Conservation (phyloP, 2,329 filamentous ascomycete genomes). For the Fonsecaea erecta region DNA sequence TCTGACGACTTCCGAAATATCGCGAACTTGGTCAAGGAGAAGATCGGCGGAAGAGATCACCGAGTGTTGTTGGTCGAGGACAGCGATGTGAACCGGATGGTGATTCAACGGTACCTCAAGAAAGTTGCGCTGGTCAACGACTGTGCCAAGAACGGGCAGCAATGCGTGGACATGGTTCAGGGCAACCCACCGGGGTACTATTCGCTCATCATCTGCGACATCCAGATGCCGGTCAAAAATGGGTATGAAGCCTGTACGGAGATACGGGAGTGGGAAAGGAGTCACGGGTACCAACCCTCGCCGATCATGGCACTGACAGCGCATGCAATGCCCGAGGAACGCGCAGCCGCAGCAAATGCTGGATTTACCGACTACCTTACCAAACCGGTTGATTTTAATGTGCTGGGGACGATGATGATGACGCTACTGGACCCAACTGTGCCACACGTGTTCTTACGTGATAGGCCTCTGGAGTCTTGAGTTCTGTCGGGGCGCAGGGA, state of each 20-base stretch:
- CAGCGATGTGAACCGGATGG: slow-evolving; percentile 56
- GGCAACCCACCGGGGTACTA: slow-evolving; percentile 54
- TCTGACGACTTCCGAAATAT: slow-evolving; percentile 56
- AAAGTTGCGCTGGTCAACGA: slow-evolving; percentile 54
- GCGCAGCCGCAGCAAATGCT: slow-evolving; percentile 51
- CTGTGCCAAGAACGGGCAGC: slow-evolving; percentile 53
- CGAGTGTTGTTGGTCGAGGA: slow-evolving; percentile 55
- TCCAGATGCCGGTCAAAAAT: slow-evolving; percentile 57
- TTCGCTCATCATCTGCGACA: slow-evolving; percentile 56
- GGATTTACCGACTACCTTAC: slow-evolving; percentile 58
- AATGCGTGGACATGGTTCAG: slow-evolving; percentile 52
- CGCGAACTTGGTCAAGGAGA: slow-evolving; percentile 54
- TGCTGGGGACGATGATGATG: slow-evolving; percentile 57
- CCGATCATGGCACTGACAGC: slow-evolving; percentile 57
- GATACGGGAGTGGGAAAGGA: slow-evolving; percentile 52
- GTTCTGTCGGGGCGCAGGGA: slow-evolving; percentile 14
- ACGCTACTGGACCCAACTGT: slow-evolving; percentile 50
- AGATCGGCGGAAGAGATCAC: slow-evolving; percentile 53
- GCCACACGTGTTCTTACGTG: slow-evolving; percentile 50
- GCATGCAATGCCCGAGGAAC: slow-evolving; percentile 57
- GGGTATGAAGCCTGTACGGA: slow-evolving; percentile 55
- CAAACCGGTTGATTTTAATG: slow-evolving; percentile 56
- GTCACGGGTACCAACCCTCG: slow-evolving; percentile 52
- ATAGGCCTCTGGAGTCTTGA: slow-evolving; percentile 41
- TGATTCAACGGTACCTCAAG: slow-evolving; percentile 55